A percentile compares a stretch with the other conserved stretches of the same genome.
These are phyloP conservation scores for Saprolegnia diclina DNA, from an alignment of 352 stramenopile genomes.

Conservation along the genomic window DNA sequence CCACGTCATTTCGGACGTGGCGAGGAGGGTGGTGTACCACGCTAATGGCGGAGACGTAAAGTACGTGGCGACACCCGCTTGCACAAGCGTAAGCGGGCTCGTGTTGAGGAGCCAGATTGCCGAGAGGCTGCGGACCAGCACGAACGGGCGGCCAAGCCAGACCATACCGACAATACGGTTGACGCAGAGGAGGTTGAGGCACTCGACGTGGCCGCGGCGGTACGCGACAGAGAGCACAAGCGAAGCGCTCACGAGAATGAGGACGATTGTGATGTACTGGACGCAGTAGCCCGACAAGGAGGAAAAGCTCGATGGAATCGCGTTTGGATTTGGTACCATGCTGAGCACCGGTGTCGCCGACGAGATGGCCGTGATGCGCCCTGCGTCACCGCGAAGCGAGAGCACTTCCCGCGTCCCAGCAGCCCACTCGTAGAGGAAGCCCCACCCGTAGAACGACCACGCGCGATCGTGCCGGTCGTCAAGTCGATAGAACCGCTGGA, in stretches of 20 bases:
- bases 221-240: background rate
- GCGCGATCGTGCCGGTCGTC: background rate
- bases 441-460: conserved; percentile 12
- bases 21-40: background rate
- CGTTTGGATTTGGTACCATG: background rate
- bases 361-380: conserved; percentile 1
- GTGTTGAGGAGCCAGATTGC: conserved; percentile 18
- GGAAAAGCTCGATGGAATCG: conserved; percentile 1
- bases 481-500: background rate
- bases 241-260: background rate
- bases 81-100: background rate
- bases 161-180: conserved; percentile 20
- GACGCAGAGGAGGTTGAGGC: conserved; percentile 8
- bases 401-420: conserved; percentile 2
- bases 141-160: conserved; percentile 12
- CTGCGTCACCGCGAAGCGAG: background rate
- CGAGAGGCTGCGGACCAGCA: conserved; percentile 16
- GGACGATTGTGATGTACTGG: conserved; percentile 9
- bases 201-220: background rate
- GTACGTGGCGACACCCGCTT: background rate
- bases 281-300: background rate
- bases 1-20: conserved; percentile 3
- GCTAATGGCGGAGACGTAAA: conserved; percentile 1
- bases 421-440: background rate
- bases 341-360: background rate